Evolutionary conservation across 2,329 filamentous ascomycete genomes (phyloP).

Genomic region (Ampelomyces quisqualis): DNA sequence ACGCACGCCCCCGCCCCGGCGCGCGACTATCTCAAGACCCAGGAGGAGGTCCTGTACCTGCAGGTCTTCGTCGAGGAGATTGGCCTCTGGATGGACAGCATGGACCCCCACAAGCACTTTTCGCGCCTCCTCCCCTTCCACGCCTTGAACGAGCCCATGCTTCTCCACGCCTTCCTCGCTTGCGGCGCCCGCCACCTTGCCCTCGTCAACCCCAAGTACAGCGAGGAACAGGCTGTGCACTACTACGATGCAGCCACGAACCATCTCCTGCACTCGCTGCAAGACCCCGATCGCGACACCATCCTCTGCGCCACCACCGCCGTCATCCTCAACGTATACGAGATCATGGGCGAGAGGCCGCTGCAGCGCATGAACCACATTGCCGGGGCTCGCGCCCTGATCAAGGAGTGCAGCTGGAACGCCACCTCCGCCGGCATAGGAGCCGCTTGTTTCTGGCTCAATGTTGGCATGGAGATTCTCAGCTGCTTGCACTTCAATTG

Average conservation of each 20-base stretch:
- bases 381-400: slow-evolving; percentile 77
- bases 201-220: slow-evolving; percentile 67
- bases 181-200: slow-evolving; percentile 83
- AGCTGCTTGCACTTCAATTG: slow-evolving; percentile 86
- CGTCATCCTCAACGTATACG: slow-evolving; percentile 86
- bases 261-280: slow-evolving; percentile 71
- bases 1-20: slow-evolving; percentile 34
- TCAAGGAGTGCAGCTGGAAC: slow-evolving; percentile 89
- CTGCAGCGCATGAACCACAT: slow-evolving; percentile 86
- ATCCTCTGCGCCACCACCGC: slow-evolving; percentile 84
- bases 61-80: slow-evolving; percentile 91
- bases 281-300: slow-evolving; percentile 81
- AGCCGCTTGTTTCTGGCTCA: slow-evolving; percentile 90
- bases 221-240: slow-evolving; percentile 73
- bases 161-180: slow-evolving; percentile 83
- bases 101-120: slow-evolving; percentile 85
- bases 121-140: slow-evolving; percentile 80
- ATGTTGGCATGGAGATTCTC: slow-evolving; percentile 86
- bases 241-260: slow-evolving; percentile 87
- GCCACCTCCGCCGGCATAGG: slow-evolving; percentile 76
- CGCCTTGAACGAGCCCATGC: slow-evolving; percentile 78
- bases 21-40: slow-evolving; percentile 66
- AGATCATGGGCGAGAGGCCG: slow-evolving; percentile 83
- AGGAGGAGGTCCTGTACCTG: slow-evolving; percentile 84
- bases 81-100: slow-evolving; percentile 89